These are phyloP conservation scores for Capsicum pubescens DNA, from an alignment of 257 asterid genomes.

Conservation along the genomic window DNA sequence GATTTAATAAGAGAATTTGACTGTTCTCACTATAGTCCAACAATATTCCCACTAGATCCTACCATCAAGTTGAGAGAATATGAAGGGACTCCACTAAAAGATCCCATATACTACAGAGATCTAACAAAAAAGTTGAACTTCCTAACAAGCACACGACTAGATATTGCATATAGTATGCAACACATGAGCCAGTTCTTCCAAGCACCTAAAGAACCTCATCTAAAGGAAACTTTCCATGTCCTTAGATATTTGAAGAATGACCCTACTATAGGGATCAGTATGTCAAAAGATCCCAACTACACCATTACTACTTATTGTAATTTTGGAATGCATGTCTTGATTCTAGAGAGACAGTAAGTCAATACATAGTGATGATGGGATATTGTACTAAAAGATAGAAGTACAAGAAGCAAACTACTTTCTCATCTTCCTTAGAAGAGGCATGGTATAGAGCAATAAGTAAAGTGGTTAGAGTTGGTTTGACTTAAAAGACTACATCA, in stretches of 20 bases:
- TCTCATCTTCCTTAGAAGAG: not conserved
- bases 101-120: not conserved
- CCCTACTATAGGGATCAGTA: not conserved
- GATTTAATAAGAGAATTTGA: not conserved
- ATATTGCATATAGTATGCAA: too few species aligned
- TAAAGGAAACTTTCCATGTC: not conserved
- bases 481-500: not conserved
- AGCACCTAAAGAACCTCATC: not conserved
- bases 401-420: not conserved
- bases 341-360: not conserved
- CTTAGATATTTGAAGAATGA: not conserved
- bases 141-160: not conserved
- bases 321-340: not conserved
- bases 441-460: not conserved
- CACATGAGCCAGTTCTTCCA: not conserved
- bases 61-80: too few species aligned
- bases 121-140: too few species aligned
- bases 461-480: not conserved
- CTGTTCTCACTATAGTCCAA: not conserved
- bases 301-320: not conserved
- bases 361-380: not conserved
- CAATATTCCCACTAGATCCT: not conserved
- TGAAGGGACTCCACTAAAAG: not conserved
- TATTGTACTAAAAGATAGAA: not conserved
- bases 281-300: not conserved